Evolutionary conservation across 208 protist genomes (phyloP).

Genomic region (Acanthamoeba castellanii): DNA sequence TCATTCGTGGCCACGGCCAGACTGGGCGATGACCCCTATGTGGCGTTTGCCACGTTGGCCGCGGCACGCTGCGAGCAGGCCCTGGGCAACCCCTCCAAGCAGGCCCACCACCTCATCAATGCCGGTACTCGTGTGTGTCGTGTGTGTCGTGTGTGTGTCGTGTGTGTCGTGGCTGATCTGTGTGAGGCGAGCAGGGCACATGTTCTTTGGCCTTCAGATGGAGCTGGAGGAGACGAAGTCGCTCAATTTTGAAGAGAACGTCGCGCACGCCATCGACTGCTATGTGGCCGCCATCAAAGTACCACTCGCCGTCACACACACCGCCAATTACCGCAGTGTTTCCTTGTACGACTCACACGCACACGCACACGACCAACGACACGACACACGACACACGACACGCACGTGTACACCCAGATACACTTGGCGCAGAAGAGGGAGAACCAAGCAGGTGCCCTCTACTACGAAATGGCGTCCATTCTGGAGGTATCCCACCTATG

Average conservation of each 20-base stretch:
- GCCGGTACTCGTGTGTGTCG: neutral
- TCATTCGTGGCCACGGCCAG: neutral
- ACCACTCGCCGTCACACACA: neutral
- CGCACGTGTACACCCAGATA: neutral
- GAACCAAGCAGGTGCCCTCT: constrained; percentile 2
- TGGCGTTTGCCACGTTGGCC: neutral
- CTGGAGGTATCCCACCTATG: neutral
- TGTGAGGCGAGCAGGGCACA: neutral
- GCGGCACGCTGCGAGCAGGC: constrained; percentile 16
- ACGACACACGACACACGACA: too few species aligned
- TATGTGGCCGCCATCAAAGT: neutral
- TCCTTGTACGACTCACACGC: too few species aligned
- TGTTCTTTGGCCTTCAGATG: neutral
- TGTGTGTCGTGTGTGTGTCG: neutral
- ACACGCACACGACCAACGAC: too few species aligned
- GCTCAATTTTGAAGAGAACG: constrained; percentile 25
- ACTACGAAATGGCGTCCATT: neutral
- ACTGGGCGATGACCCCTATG: constrained; percentile 7
- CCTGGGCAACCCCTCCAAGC: constrained; percentile 29
- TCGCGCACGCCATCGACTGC: constrained; percentile 18
- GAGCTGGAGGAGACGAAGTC: constrained; percentile 35
- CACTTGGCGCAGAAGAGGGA: constrained; percentile 4
- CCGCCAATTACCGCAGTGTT: too few species aligned
- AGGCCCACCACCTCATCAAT: constrained; percentile 1
- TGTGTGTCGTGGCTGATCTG: neutral